Conservation (phyloP, 2,329 filamentous ascomycete species). For the Microsporum ferrugineum region DNA sequence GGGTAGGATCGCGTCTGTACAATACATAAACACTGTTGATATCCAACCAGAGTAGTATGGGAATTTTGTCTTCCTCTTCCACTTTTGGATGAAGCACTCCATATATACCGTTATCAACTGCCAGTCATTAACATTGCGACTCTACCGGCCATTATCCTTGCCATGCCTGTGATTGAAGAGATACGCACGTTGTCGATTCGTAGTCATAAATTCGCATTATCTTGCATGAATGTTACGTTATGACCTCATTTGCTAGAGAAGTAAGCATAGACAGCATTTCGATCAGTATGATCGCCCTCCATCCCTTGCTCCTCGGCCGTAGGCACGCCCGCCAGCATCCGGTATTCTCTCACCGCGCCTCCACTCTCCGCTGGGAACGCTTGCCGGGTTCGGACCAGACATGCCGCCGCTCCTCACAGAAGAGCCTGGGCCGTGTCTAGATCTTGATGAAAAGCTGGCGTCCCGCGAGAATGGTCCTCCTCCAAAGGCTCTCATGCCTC, state of each 20-base stretch:
- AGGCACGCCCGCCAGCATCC: constrained; percentile 28
- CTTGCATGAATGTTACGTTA: neutral
- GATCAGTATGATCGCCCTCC: neutral
- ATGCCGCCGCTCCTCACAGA: constrained; percentile 33
- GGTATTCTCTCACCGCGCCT: constrained; percentile 39
- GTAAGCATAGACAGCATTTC: neutral
- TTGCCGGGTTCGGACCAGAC: constrained; percentile 25
- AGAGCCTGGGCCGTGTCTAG: constrained; percentile 29
- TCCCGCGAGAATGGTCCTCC: constrained; percentile 26
- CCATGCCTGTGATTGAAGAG: too few relatives aligned
- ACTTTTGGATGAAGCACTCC: neutral
- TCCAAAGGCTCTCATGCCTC: constrained; percentile 30
- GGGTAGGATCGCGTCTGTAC: neutral
- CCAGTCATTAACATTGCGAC: too few relatives aligned
- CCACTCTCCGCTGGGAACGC: constrained; percentile 38
- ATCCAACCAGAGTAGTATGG: neutral
- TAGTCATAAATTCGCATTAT: too few relatives aligned
- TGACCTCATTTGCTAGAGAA: neutral
- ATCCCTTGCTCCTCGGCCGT: constrained; percentile 23
- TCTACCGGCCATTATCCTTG: too few relatives aligned
- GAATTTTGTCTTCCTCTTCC: neutral
- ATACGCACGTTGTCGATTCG: too few relatives aligned
- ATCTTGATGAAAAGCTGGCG: constrained; percentile 33
- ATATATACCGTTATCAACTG: too few relatives aligned
- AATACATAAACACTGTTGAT: neutral